phyloP scores from a whole-genome alignment of 2,329 filamentous ascomycete species.

The Taxawa tesnikishii region DNA sequence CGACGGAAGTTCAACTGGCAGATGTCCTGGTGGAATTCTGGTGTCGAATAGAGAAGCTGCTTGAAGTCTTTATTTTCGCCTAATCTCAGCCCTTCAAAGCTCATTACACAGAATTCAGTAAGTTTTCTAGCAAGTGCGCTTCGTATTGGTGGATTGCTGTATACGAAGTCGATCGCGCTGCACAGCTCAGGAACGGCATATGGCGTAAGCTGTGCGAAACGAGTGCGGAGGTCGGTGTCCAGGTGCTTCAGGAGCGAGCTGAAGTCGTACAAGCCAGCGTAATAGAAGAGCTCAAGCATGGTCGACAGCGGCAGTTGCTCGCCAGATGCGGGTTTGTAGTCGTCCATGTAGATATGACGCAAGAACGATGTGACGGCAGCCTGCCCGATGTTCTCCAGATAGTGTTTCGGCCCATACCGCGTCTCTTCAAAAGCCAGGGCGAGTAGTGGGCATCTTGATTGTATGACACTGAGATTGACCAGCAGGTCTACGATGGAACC shows the following conservation, averaged over 20 bases:
- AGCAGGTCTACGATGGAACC: conserved; percentile 21
- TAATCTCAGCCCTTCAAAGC: conserved; percentile 14
- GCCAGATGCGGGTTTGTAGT: conserved; percentile 18
- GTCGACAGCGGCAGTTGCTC: conserved; percentile 15
- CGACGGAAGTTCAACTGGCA: no score
- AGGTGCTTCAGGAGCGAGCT: conserved; percentile 25
- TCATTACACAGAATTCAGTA: conserved; percentile 29
- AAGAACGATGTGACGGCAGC: conserved; percentile 24
- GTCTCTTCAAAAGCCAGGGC: conserved; percentile 26
- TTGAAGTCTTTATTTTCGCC: neutral
- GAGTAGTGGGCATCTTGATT: conserved; percentile 25
- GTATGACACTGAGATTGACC: conserved; percentile 19
- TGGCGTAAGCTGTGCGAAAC: conserved; percentile 26
- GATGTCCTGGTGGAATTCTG: no score
- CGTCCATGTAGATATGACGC: conserved; percentile 28
- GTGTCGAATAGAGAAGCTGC: no score
- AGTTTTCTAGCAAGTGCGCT: conserved; percentile 24
- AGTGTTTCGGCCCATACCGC: conserved; percentile 19
- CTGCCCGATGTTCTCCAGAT: conserved; percentile 23
- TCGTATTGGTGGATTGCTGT: conserved; percentile 15
- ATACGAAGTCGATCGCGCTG: conserved; percentile 22
- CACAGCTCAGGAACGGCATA: conserved; percentile 27
- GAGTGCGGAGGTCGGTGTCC: conserved; percentile 24
- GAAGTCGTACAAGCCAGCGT: conserved; percentile 28
- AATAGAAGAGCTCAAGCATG: conserved; percentile 27